phyloP scores from a whole-genome alignment of 768 basidiomycete species.

The Auriculariales sp. region DNA sequence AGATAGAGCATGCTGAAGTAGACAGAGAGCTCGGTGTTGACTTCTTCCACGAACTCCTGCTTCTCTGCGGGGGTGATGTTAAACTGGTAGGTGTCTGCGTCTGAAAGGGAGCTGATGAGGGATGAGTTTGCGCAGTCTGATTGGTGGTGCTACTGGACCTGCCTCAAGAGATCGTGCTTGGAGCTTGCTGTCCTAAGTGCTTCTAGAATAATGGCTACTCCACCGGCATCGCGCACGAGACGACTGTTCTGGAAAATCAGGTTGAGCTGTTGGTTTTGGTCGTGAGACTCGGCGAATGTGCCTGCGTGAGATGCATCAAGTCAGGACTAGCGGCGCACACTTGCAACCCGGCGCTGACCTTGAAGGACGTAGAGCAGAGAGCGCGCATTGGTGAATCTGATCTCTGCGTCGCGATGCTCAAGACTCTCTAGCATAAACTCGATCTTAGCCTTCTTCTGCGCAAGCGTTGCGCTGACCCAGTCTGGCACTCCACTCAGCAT shows the following conservation, averaged over 20 bases:
- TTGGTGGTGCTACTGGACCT: slow-evolving; percentile 7
- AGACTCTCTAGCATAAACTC: slow-evolving; percentile 74
- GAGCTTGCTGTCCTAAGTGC: slow-evolving; percentile 82
- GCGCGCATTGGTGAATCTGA: slow-evolving; percentile 76
- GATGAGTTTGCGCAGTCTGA: neutral
- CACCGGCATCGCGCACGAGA: slow-evolving; percentile 70
- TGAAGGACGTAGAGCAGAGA: slow-evolving; percentile 83
- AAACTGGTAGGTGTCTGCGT: slow-evolving; percentile 57
- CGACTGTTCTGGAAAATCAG: slow-evolving; percentile 94
- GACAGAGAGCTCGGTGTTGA: slow-evolving; percentile 84
- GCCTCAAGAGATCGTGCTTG: slow-evolving; percentile 79
- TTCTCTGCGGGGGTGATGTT: slow-evolving; percentile 57
- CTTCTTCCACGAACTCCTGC: slow-evolving; percentile 73
- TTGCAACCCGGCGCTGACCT: too few species aligned
- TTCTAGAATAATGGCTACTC: slow-evolving; percentile 66
- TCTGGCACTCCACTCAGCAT: slow-evolving; percentile 26
- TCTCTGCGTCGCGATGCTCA: slow-evolving; percentile 73
- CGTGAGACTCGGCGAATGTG: slow-evolving; percentile 79
- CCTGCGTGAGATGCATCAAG: slow-evolving; percentile 28
- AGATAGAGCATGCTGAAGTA: slow-evolving; percentile 93
- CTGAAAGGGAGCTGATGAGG: slow-evolving; percentile 48
- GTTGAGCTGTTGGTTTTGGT: slow-evolving; percentile 87
- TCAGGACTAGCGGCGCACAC: slow-evolving; percentile 7
- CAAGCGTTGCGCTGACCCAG: slow-evolving; percentile 58
- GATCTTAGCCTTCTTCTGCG: slow-evolving; percentile 56